These are phyloP conservation scores for Botrytis medusae DNA, from an alignment of 2,329 filamentous ascomycete genomes.

Conservation along the genomic window DNA sequence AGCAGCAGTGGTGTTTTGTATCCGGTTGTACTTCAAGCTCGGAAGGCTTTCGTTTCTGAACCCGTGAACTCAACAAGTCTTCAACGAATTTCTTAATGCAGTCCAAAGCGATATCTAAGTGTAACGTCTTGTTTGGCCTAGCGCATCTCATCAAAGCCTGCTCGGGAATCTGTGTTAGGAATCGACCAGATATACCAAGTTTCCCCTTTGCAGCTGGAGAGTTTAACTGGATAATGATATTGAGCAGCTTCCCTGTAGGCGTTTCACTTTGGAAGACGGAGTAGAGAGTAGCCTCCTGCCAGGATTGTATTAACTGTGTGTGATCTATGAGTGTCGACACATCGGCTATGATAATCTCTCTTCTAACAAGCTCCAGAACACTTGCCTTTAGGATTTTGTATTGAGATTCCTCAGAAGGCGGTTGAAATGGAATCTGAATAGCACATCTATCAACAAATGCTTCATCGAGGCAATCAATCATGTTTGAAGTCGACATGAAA, in stretches of 20 bases:
- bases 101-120: background rate
- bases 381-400: conserved; percentile 37
- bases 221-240: conserved; percentile 28
- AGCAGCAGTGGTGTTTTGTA: background rate
- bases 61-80: background rate
- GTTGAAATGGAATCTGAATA: conserved; percentile 28
- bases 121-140: background rate
- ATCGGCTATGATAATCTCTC: conserved; percentile 24
- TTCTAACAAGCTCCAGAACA: conserved; percentile 31
- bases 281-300: conserved; percentile 30
- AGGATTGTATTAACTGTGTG: conserved; percentile 28
- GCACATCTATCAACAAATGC: conserved; percentile 39
- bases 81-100: background rate
- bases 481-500: conserved; percentile 39
- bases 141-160: conserved; percentile 32
- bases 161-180: conserved; percentile 34
- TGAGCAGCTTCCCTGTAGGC: conserved; percentile 25
- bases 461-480: conserved; percentile 34
- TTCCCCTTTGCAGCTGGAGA: conserved; percentile 15
- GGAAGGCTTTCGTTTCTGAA: background rate
- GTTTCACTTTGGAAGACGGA: background rate
- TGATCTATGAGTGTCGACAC: conserved; percentile 3
- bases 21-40: background rate
- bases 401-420: conserved; percentile 30
- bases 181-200: conserved; percentile 26